Base-by-base conservation (phyloP, 352 stramenopile genomes). In the Phytophthora quininea region DNA sequence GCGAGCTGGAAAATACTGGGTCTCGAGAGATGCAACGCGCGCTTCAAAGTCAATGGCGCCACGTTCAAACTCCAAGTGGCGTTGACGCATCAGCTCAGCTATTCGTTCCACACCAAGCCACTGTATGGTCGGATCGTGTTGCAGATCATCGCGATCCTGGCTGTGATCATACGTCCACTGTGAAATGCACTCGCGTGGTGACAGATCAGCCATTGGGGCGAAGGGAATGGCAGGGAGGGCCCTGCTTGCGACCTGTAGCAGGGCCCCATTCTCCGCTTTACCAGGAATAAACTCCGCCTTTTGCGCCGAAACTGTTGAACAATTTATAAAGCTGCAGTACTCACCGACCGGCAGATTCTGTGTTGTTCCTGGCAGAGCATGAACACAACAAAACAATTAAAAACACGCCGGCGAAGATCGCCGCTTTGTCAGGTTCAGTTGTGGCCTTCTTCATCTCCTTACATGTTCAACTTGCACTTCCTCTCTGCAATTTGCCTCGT, bases 31-130 rank as follows among this genome's bases (percentile, higher is more conserved):
- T n/a, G 54, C 53, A 55, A 27, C 56, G 55, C 67, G 54, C 14
- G 42, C 33, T 37, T 64, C 51, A 51, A 70, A 68, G 19, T 78
- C 69, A 24, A 76, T 50, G 3, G 30, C 51, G 15, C 61, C 58
- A 29, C 58, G 58, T 1, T 71, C 53, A 19, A 58, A 43, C 32
- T 71, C 57, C 12, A 58, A 45, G 30, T 73, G 19, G 4, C 58
- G 62, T 38, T 60, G 63, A 11, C 61, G 61, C 32, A 63, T 58
- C 6, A 56, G 52, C 35, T 30, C 45, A 33, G 71, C 65, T 47
- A 80, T 64, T 3, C 62, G 69, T 56, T 80, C 49, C 30, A 73
- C 55, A 50, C 72, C 54, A 9, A 56, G 66, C 59, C 61, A 77
- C 15, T 68, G 62, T 27, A 64, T 27, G 11, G 52, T 15, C 24